Conservation (phyloP, 495 filamentous ascomycete species). For the Parathielavia hyrcaniae region DNA sequence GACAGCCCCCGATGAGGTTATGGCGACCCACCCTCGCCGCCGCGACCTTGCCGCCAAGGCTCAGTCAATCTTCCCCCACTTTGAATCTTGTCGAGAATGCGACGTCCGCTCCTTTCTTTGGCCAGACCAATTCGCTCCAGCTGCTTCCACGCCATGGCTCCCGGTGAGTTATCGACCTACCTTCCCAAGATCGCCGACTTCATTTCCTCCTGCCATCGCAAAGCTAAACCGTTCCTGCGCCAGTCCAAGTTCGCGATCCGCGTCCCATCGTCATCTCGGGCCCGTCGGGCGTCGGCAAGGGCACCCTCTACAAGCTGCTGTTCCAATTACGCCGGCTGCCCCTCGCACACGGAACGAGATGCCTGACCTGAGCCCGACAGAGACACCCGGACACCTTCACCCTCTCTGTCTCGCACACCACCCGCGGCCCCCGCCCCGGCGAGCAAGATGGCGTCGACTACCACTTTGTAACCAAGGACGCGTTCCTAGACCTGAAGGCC, state of each 20-base stretch:
- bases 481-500: slow-evolving; percentile 62
- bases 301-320: slow-evolving; percentile 72
- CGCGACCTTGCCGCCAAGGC: background rate
- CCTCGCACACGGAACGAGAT: slow-evolving; percentile 34
- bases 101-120: slow-evolving; percentile 8
- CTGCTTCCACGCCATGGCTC: slow-evolving; percentile 39
- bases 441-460: slow-evolving; percentile 76
- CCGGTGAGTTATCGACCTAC: slow-evolving; percentile 31
- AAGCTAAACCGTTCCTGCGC: slow-evolving; percentile 2
- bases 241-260: slow-evolving; percentile 23
- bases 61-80: background rate
- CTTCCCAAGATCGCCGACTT: background rate
- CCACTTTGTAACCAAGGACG: slow-evolving; percentile 65
- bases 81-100: slow-evolving; percentile 11
- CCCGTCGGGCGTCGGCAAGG: slow-evolving; percentile 82
- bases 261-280: slow-evolving; percentile 80
- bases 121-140: slow-evolving; percentile 16
- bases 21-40: background rate
- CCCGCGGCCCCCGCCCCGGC: slow-evolving; percentile 65
- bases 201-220: background rate
- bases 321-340: slow-evolving; percentile 30
- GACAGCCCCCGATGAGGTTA: too few species aligned
- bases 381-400: slow-evolving; percentile 66
- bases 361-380: slow-evolving; percentile 25
- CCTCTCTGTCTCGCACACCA: slow-evolving; percentile 83